Percentiles rank a stretch among this genome's conserved stretches.
Evolutionary conservation across 2,329 filamentous ascomycete species (phyloP).

Genomic region (Aspergillus novoparasiticus): DNA sequence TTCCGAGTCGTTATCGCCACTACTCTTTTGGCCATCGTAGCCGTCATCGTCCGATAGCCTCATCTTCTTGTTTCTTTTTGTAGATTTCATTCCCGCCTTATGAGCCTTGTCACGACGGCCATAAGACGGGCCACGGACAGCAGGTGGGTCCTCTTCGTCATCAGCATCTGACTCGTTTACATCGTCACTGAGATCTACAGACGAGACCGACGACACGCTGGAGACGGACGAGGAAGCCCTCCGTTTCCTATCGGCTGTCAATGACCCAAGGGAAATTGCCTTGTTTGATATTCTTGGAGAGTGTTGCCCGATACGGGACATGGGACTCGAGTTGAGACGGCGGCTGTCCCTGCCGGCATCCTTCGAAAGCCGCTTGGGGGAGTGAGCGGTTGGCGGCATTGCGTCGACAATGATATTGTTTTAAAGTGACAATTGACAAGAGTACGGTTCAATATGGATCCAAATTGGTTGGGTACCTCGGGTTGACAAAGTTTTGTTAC

Average conservation of each 20-base stretch:
- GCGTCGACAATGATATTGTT: constrained; percentile 19
- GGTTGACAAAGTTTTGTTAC: constrained; percentile 22
- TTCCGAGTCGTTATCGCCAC: constrained; percentile 35
- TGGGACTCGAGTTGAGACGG: constrained; percentile 26
- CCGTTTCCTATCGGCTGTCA: constrained; percentile 34
- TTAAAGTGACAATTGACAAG: background rate
- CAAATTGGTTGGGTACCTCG: constrained; percentile 5
- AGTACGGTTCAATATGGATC: background rate
- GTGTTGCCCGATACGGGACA: constrained; percentile 25
- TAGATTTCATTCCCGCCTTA: constrained; percentile 44
- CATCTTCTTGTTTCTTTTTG: constrained; percentile 38
- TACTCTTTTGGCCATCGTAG: constrained; percentile 33
- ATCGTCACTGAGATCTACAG: constrained; percentile 40
- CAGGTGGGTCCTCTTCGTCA: constrained; percentile 47
- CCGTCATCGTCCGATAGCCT: constrained; percentile 37
- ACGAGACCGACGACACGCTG: constrained; percentile 41
- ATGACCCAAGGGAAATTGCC: constrained; percentile 23
- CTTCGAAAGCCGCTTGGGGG: constrained; percentile 32
- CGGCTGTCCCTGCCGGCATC: constrained; percentile 28
- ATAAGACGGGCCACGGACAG: constrained; percentile 47
- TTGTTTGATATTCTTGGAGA: constrained; percentile 30
- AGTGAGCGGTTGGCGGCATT: constrained; percentile 30
- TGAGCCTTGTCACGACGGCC: constrained; percentile 35
- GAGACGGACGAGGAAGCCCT: constrained; percentile 40
- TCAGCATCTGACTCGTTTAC: constrained; percentile 42